These are phyloP conservation scores for Pseudocercospora eumusae DNA, from an alignment of 2,329 filamentous ascomycete species.

Conservation along the genomic window DNA sequence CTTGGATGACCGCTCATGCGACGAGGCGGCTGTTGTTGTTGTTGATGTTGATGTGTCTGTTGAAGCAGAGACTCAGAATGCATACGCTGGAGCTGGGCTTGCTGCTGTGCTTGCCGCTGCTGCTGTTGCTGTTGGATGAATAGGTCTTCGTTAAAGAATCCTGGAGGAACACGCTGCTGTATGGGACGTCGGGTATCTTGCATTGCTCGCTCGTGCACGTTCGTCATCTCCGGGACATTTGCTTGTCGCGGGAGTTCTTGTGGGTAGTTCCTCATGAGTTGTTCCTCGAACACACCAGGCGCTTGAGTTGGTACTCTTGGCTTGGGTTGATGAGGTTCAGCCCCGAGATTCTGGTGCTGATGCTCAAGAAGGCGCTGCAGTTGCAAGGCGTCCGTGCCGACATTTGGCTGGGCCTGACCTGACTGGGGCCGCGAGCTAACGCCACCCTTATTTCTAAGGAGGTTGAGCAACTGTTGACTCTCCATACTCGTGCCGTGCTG, in stretches of 20 bases:
- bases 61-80: conserved; percentile 12
- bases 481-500: conserved; percentile 58
- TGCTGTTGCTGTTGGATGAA: conserved; percentile 34
- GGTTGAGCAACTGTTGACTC: conserved; percentile 79
- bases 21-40: conserved; percentile 23
- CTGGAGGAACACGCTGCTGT: conserved; percentile 39
- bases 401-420: conserved; percentile 38
- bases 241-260: conserved; percentile 29
- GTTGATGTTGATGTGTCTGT: conserved; percentile 14
- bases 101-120: conserved; percentile 26
- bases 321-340: conserved; percentile 43
- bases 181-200: conserved; percentile 3
- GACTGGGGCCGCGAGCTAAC: conserved; percentile 34
- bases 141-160: conserved; percentile 37
- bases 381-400: conserved; percentile 22
- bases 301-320: conserved; percentile 37
- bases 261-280: conserved; percentile 36
- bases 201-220: conserved; percentile 27
- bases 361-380: conserved; percentile 42
- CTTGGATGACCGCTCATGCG: conserved; percentile 35
- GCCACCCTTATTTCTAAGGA: conserved; percentile 61
- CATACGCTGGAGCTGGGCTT: conserved; percentile 3
- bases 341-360: conserved; percentile 28
- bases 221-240: conserved; percentile 23
- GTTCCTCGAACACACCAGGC: conserved; percentile 41